phyloP scores from a whole-genome alignment of 257 asterid genomes.

The Fraxinus quadrangulata region DNA sequence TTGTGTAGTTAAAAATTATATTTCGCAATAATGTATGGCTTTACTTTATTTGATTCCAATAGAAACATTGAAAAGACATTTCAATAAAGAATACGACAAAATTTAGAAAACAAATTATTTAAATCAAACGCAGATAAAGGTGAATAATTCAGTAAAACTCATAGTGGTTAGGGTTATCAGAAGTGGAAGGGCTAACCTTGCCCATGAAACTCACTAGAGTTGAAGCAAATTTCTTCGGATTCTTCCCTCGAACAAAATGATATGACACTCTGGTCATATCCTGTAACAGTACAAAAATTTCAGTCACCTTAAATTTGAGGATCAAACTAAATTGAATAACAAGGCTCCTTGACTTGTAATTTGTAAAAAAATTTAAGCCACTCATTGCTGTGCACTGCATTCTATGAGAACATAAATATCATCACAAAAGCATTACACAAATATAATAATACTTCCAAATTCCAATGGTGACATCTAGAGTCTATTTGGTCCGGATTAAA shows the following conservation, averaged over 20 bases:
- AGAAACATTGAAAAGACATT: neutral
- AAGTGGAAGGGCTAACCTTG: conserved; percentile 53
- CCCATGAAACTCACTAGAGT: conserved; percentile 88
- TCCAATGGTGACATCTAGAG: neutral
- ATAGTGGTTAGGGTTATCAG: conserved; percentile 5
- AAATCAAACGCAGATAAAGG: conserved; percentile 2
- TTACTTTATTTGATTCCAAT: neutral
- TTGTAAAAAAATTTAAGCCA: neutral
- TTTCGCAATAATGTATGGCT: neutral
- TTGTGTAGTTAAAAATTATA: conserved; percentile 4
- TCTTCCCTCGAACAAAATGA: conserved; percentile 87
- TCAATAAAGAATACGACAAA: conserved; percentile 11
- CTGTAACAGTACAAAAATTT: conserved; percentile 43
- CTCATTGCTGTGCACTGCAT: neutral
- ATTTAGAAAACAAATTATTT: neutral
- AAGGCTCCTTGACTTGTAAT: neutral
- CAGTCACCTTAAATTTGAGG: conserved; percentile 6
- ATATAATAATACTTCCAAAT: neutral
- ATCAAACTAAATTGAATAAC: neutral
- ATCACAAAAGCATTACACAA: neutral
- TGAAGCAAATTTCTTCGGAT: conserved; percentile 79
- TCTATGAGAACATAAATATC: neutral
- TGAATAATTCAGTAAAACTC: neutral
- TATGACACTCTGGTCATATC: conserved; percentile 89
- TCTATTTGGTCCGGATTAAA: too few relatives aligned